Evolutionary conservation across 129 eudicot species (phyloP).

Genomic region (Kitagawia praeruptora): DNA sequence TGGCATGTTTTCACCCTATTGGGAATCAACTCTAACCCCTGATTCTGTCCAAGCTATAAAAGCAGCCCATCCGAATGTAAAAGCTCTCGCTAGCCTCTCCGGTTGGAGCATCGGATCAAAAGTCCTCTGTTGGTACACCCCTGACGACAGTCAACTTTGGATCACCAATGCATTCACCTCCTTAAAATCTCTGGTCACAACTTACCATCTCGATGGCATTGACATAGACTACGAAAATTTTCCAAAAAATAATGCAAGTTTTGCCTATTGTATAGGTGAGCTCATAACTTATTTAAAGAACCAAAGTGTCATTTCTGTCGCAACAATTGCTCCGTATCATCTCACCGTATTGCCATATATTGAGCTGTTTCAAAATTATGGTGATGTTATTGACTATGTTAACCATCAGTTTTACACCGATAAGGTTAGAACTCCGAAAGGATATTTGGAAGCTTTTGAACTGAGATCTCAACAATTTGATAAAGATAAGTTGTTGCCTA

Average conservation of each 20-base stretch:
- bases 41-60: conserved; percentile 40
- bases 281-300: conserved; percentile 49
- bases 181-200: conserved; percentile 31
- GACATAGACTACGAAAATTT: conserved; percentile 65
- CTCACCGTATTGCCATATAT: conserved; percentile 30
- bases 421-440: conserved; percentile 37
- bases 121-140: conserved; percentile 55
- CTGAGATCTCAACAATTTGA: conserved; percentile 32
- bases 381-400: conserved; percentile 32
- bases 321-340: conserved; percentile 59
- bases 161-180: conserved; percentile 51
- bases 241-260: conserved; percentile 39
- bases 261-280: conserved; percentile 60
- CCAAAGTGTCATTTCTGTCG: conserved; percentile 51
- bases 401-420: conserved; percentile 70
- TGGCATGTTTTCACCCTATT: conserved; percentile 58
- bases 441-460: conserved; percentile 37
- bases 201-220: conserved; percentile 58
- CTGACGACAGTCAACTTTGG: conserved; percentile 36
- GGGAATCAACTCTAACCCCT: conserved; percentile 47
- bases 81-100: conserved; percentile 73
- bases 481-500: conserved; percentile 44
- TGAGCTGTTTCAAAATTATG: conserved; percentile 19
- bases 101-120: conserved; percentile 60
- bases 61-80: conserved; percentile 47